These are phyloP conservation scores for Phialophora verrucosa DNA, from an alignment of 2,329 filamentous ascomycete species.

Conservation along the genomic window DNA sequence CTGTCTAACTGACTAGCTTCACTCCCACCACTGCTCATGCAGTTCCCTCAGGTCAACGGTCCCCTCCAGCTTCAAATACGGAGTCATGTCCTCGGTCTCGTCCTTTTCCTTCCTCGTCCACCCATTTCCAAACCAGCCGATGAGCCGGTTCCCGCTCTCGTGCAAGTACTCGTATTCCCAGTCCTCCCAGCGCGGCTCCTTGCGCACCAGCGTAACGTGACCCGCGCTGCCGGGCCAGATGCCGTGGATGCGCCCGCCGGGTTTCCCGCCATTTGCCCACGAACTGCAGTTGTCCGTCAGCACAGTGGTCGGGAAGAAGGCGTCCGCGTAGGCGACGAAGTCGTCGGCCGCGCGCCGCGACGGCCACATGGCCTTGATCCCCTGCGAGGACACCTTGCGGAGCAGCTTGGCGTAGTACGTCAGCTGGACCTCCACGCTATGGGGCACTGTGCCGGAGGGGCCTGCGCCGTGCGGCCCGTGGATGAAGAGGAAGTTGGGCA, in stretches of 20 bases:
- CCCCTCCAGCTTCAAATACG: conserved; percentile 28
- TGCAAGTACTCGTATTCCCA: conserved; percentile 34
- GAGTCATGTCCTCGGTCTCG: conserved; percentile 28
- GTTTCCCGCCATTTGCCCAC: conserved; percentile 35
- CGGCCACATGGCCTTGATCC: conserved; percentile 67
- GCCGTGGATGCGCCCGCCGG: conserved; percentile 31
- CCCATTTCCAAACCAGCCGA: conserved; percentile 33
- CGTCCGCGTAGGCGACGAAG: conserved; percentile 64
- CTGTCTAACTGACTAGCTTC: not conserved
- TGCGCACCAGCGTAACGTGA: conserved; percentile 32
- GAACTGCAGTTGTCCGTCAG: conserved; percentile 36
- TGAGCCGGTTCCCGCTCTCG: conserved; percentile 27
- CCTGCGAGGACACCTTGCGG: conserved; percentile 69
- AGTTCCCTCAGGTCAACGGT: conserved; percentile 30
- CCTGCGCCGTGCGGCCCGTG: conserved; percentile 53
- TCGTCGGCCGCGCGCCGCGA: conserved; percentile 66
- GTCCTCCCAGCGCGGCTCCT: conserved; percentile 37
- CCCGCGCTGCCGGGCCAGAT: conserved; percentile 36
- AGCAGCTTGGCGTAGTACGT: conserved; percentile 70
- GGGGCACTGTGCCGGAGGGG: conserved; percentile 69
- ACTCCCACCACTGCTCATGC: conserved; percentile 36
- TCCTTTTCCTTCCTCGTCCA: conserved; percentile 33
- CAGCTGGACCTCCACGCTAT: conserved; percentile 69
- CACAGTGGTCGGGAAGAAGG: conserved; percentile 62
- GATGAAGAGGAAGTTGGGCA: conserved; percentile 55